Conservation (phyloP, 176 grass and related monocot species). For the Aegilops longissima region DNA sequence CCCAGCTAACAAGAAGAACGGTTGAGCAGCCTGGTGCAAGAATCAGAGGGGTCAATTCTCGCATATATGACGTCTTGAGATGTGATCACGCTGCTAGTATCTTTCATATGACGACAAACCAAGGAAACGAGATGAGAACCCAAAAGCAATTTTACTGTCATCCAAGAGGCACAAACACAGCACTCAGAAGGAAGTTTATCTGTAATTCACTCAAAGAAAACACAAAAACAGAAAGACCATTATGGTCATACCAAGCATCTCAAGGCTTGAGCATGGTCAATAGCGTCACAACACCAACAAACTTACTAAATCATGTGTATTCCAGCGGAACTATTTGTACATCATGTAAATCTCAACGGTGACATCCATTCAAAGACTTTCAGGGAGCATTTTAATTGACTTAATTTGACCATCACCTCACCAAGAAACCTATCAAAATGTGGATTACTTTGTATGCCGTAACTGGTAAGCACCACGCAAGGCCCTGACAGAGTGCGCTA, state of each 20-base stretch:
- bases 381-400: not conserved
- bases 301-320: not conserved
- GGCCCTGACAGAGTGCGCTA: not conserved
- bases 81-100: not conserved
- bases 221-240: not conserved
- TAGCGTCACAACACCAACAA: not conserved
- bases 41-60: constrained; percentile 23
- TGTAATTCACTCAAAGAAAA: not conserved
- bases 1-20: constrained; percentile 87
- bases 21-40: constrained; percentile 67
- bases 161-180: not conserved
- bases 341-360: not conserved
- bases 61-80: not conserved
- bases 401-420: not conserved
- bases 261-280: not conserved
- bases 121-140: not conserved
- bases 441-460: no score
- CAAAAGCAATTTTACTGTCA: not conserved
- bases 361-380: not conserved
- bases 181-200: no score
- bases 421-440: not conserved
- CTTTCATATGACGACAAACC: not conserved
- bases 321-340: not conserved
- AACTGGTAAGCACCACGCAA: not conserved
- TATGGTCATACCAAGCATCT: not conserved